These are phyloP conservation scores for Saccharomycopsis babjevae DNA, from an alignment of 805 yeast species.

Conservation along the genomic window DNA sequence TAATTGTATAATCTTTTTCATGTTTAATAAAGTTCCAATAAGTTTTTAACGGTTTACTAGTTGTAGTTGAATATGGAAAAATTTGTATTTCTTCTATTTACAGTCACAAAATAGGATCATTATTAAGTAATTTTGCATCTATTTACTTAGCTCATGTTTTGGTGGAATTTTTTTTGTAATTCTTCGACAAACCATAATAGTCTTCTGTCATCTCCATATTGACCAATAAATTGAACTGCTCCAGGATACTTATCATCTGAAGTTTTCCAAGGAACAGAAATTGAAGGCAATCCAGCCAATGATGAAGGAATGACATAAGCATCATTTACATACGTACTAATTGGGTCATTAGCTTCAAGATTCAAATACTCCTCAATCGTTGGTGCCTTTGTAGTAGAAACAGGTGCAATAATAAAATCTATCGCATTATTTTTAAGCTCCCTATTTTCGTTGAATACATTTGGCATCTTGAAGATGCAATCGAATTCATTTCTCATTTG, in stretches of 20 bases:
- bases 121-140: not conserved
- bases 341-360: conserved; percentile 32
- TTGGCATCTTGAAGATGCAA: conserved; percentile 42
- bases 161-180: not conserved
- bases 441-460: conserved; percentile 27
- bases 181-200: conserved; percentile 34
- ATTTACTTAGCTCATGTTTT: not conserved
- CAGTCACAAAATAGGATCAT: not conserved
- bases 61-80: not conserved
- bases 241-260: conserved; percentile 26
- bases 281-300: conserved; percentile 82
- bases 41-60: not conserved
- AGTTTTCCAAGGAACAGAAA: conserved; percentile 53
- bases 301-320: conserved; percentile 84
- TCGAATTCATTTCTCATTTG: conserved; percentile 58
- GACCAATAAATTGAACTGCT: conserved; percentile 80
- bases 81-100: not conserved
- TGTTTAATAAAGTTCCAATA: not conserved
- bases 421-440: conserved; percentile 31
- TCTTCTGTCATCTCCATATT: conserved; percentile 67
- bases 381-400: conserved; percentile 51
- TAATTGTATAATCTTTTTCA: conserved; percentile 1
- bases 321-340: conserved; percentile 69
- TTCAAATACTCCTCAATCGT: conserved; percentile 34
- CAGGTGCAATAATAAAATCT: conserved; percentile 70